Conservation (phyloP, 202 grass and related monocot genomes). For the Saccharum hybrid region DNA sequence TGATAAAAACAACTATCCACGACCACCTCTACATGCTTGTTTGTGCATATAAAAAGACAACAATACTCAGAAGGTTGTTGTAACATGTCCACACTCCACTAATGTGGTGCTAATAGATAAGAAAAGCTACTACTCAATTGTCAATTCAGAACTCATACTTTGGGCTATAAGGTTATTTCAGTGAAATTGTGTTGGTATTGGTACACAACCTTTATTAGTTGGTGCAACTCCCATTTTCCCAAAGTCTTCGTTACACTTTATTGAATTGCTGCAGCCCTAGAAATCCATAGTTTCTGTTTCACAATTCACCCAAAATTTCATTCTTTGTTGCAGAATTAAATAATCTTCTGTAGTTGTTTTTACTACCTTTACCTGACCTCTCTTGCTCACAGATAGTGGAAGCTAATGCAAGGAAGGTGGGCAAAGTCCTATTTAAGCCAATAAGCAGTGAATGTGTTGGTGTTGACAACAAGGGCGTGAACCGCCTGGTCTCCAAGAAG, state of each 20-base stretch:
- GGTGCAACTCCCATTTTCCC: background rate
- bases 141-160: background rate
- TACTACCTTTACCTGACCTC: background rate
- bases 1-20: background rate
- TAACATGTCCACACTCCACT: background rate
- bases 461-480: constrained; percentile 62
- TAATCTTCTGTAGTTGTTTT: background rate
- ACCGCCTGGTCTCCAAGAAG: constrained; percentile 74
- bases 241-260: constrained; percentile 13
- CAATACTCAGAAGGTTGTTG: background rate
- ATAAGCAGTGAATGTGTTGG: constrained; percentile 73
- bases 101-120: background rate
- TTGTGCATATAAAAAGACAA: background rate
- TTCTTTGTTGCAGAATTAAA: background rate
- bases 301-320: background rate
- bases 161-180: background rate
- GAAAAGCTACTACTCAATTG: background rate
- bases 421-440: constrained; percentile 90
- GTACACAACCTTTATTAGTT: constrained; percentile 9
- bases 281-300: constrained; percentile 5
- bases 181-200: background rate
- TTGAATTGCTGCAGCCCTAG: background rate
- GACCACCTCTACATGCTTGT: background rate
- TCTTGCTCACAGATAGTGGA: constrained; percentile 70
- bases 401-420: constrained; percentile 91